phyloP scores from a whole-genome alignment of 2,329 filamentous ascomycete species.

The Pseudogymnoascus sp. region DNA sequence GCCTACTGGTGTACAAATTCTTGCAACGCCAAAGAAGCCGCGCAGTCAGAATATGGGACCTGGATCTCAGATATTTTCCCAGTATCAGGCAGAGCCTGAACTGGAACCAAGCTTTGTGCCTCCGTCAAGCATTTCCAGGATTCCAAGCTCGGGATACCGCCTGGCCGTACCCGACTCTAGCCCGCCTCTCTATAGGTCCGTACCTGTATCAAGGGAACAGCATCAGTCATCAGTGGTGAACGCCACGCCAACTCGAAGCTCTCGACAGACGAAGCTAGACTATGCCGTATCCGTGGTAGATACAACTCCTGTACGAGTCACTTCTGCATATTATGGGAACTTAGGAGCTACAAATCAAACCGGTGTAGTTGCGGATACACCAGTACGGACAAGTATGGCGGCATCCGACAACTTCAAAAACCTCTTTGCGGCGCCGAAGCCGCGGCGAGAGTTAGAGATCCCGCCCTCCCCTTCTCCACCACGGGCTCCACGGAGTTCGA shows the following conservation, averaged over 20 bases:
- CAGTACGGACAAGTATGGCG: not conserved
- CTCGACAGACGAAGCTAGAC: not conserved
- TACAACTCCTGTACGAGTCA: not conserved
- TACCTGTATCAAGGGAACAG: not conserved
- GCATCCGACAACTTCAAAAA: not conserved
- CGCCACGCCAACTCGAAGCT: constrained; percentile 7
- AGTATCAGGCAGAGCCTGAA: constrained; percentile 14
- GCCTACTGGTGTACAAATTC: constrained; percentile 24
- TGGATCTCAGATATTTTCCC: constrained; percentile 15
- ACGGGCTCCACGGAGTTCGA: not conserved
- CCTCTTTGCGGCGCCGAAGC: not conserved
- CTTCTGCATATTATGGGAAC: not conserved
- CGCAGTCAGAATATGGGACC: constrained; percentile 24
- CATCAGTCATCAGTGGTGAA: constrained; percentile 16
- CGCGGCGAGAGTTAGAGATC: not conserved
- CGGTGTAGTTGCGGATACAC: not conserved
- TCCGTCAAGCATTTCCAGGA: constrained; percentile 23
- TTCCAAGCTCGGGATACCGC: constrained; percentile 22
- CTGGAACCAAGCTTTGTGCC: constrained; percentile 17
- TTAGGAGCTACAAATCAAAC: not conserved
- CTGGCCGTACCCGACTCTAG: not conserved
- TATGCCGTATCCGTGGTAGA: not conserved
- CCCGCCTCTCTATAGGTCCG: not conserved
- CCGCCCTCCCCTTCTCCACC: not conserved
- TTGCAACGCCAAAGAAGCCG: constrained; percentile 28